Evolutionary conservation across 2,329 filamentous ascomycete species (phyloP), one percentile per base, ranked within the genome.

Genomic region (Exophiala calicioides): DNA sequence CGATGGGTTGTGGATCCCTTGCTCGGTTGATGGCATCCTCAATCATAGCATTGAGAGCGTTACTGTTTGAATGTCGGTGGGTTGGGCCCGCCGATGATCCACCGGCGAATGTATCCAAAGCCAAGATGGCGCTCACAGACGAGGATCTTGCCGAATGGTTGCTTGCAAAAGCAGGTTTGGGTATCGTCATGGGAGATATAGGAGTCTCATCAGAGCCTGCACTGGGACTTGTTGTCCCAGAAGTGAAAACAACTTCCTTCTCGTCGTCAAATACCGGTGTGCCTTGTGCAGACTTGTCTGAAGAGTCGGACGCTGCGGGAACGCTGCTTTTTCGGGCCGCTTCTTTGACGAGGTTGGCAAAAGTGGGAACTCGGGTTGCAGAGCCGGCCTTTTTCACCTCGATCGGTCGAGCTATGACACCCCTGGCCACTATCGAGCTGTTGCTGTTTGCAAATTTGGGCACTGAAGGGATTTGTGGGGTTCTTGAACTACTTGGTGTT

Each of bases 401-500:
- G 20, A 74, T 70, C 1, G 71, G 71, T 34, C 68, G 67, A 7
- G 71, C 70, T 8, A 64, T 66, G 7, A 71, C 66, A 18, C 65
- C 65, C 18, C 70, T 67, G 2, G 70, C 71, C 12, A 74, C 68
- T 38, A 73, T 71, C 0, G 70, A 71, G 47, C 68, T 69, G 37
- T 57, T 61, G 37, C 60, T 60, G 49, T 67, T 70, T 44, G 65
- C 64, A 5, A 72, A 58, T 44, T 70, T 68, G 3, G 68, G 49
- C 5, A 44, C 33, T 26, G 50, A 57, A 43, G 35, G 59, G 31
- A 58, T 57, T 63, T 9, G 64, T 56, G 60, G 90, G 83, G 58
- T 93, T 82, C 47, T 74, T 73, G 5, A 87, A 86, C 4, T 87
- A 3, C 88, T 88, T 13, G 85, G 75, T 9, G 71, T 9, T 9